Evolutionary conservation across 192 early-diverging fungal genomes (phyloP).

Genomic region (Linnemannia schmuckeri): DNA sequence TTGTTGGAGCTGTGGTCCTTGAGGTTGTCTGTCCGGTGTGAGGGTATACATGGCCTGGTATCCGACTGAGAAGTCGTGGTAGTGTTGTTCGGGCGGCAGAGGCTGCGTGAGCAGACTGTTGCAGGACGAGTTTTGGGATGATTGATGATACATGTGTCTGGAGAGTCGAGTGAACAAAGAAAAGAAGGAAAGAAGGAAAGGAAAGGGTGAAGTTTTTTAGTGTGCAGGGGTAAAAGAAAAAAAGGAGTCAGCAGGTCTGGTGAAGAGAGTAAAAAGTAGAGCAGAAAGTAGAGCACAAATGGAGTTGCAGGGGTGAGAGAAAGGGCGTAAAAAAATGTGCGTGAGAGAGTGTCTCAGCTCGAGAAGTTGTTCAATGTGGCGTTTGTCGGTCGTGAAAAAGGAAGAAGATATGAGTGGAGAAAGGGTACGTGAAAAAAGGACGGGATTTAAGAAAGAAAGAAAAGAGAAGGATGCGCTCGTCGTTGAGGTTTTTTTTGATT

Average conservation of each 20-base stretch:
- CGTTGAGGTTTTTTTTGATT: neutral
- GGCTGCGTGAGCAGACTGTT: conserved; percentile 37
- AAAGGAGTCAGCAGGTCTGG: conserved; percentile 2
- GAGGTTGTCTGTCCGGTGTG: conserved; percentile 9
- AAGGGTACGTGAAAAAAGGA: neutral
- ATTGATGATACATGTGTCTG: conserved; percentile 37
- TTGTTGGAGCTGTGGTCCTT: conserved; percentile 23
- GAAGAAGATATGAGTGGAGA: neutral
- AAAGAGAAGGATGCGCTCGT: neutral
- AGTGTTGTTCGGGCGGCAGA: conserved; percentile 13
- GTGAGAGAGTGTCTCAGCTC: neutral
- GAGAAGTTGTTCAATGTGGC: neutral
- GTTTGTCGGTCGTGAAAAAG: neutral
- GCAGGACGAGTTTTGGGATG: conserved; percentile 41
- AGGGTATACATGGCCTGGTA: conserved; percentile 33
- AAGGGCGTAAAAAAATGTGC: neutral
- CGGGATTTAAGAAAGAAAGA: neutral
- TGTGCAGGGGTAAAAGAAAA: neutral
- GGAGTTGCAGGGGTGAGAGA: too few species aligned
- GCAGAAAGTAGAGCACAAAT: too few species aligned
- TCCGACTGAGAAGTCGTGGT: conserved; percentile 34
- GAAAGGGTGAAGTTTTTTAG: neutral
- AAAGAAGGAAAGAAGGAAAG: neutral
- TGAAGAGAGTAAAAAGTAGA: neutral
- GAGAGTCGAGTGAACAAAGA: conserved; percentile 1